These are phyloP conservation scores for Globisporangium apiculatum DNA, from an alignment of 352 stramenopile species.

Conservation along the genomic window DNA sequence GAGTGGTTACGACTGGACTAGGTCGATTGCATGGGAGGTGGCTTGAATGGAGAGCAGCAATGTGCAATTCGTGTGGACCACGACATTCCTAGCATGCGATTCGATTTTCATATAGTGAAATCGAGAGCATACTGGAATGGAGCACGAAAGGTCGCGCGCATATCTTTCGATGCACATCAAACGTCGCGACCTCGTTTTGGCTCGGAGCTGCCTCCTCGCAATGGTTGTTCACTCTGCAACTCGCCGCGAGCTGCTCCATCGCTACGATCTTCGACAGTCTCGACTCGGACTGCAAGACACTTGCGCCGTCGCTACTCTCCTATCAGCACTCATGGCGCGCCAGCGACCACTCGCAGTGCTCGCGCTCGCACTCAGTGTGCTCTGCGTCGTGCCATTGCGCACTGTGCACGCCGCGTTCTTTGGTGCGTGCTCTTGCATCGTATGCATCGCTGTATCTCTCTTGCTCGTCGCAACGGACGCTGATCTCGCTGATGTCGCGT, in stretches of 20 bases:
- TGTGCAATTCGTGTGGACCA: too few relatives aligned
- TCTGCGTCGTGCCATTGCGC: constrained; percentile 5
- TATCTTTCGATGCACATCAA: constrained; percentile 14
- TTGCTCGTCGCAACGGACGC: too few relatives aligned
- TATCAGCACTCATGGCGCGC: constrained; percentile 12
- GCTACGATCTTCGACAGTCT: neutral
- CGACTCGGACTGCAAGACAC: too few relatives aligned
- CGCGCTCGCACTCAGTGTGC: constrained; percentile 7
- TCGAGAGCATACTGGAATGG: neutral
- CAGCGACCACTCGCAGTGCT: constrained; percentile 9
- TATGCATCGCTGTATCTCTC: neutral
- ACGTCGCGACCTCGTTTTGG: neutral
- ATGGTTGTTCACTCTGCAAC: constrained; percentile 19
- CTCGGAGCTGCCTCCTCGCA: neutral
- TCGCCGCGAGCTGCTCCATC: constrained; percentile 4
- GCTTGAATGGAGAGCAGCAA: too few relatives aligned
- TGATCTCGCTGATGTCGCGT: too few relatives aligned
- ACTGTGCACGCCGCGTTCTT: constrained; percentile 31
- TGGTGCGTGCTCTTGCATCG: constrained; percentile 6
- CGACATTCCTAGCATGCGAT: too few relatives aligned
- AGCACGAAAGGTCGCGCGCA: constrained; percentile 23
- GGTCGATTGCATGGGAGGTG: too few relatives aligned
- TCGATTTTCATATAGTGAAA: too few relatives aligned
- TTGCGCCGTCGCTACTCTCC: neutral
- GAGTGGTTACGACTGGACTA: too few relatives aligned